Conservation (phyloP, 1,139 yeast genomes). For the Magnusiomyces clavatus region DNA sequence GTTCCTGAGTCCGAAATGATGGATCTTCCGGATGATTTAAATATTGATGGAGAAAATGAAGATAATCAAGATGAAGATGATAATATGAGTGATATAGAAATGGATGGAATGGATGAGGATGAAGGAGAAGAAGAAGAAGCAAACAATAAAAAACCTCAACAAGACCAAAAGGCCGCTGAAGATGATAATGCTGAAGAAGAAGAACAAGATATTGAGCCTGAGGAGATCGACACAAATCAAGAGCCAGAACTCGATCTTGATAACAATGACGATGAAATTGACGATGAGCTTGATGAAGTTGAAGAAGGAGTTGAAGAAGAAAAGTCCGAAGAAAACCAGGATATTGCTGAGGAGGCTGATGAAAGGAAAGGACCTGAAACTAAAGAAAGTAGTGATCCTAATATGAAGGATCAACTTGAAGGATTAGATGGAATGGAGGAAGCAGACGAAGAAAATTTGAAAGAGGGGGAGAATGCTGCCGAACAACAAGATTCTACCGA, state of each 20-base stretch:
- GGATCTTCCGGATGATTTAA: conserved; percentile 82
- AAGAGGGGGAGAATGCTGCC: conserved; percentile 36
- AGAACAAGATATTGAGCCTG: conserved; percentile 59
- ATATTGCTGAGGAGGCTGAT: conserved; percentile 23
- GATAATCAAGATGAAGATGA: conserved; percentile 27
- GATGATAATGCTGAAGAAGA: conserved; percentile 26
- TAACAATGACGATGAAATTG: conserved; percentile 63
- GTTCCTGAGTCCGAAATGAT: conserved; percentile 77
- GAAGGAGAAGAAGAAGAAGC: conserved; percentile 44
- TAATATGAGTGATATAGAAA: conserved; percentile 32
- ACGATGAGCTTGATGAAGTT: conserved; percentile 35
- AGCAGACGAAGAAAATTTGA: conserved; percentile 42
- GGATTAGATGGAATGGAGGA: conserved; percentile 39
- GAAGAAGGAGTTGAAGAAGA: conserved; percentile 25
- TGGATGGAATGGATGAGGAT: conserved; percentile 27
- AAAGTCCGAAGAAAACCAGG: conserved; percentile 19
- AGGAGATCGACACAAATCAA: conserved; percentile 62
- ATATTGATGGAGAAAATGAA: conserved; percentile 59
- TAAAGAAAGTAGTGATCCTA: conserved; percentile 16
- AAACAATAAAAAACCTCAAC: conserved; percentile 28
- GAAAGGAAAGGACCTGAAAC: conserved; percentile 17
- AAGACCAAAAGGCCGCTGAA: conserved; percentile 25
- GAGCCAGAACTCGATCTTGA: conserved; percentile 70
- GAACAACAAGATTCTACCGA: conserved; percentile 66
- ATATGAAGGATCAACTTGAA: conserved; percentile 27